Evolutionary conservation across 176 grass and related monocot species (phyloP), one percentile per base, ranked within the genome.

Genomic region (Triticum urartu): DNA sequence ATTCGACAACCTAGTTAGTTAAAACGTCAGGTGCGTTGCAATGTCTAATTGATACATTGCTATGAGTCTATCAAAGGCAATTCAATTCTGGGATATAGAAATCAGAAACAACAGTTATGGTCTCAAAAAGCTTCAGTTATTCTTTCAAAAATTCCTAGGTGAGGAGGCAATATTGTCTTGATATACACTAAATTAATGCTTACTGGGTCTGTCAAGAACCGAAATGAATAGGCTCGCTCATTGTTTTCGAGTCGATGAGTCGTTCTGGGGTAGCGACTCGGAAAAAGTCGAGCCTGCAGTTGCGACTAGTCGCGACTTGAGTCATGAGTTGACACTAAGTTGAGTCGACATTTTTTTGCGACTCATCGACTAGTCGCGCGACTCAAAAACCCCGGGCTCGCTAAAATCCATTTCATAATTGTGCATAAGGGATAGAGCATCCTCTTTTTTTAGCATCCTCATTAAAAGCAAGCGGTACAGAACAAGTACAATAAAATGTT

Each of bases 81-180:
- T 66, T 64, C 11, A 75, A 20, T 81, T 75, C 32, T 66, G 59
- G 40, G 35, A 61, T 69, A 61, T 77, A 77, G 35, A 48, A 75
- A 40, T 33, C 61, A 77, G 25, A 48, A 75, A 20, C 12, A 33
- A 0, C 3, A 26, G 61, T 30, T 83, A 52, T 11, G 10, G 12
- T 56, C 21, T 43, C 25, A 56, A 21, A 68, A 68, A 75, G 50
- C 13, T 63, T 30, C 1, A 17, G 26, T 83, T 60, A 12, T 38
- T 56, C 52, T 59, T 78, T 39, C 40, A 5, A 11, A 71, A 35
- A 1, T 28, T 26, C 38, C 21, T 52, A 32, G 12, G 43, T 47
- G 34, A 84, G 38, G 54, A 32, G 3, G 59, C 21, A 75, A 67
- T 11, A 45, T 7, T 82, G 1, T 13, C 0, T 79, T 32, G 63